phyloP scores from a whole-genome alignment of 768 basidiomycete genomes.

The Psilocybe sp. region DNA sequence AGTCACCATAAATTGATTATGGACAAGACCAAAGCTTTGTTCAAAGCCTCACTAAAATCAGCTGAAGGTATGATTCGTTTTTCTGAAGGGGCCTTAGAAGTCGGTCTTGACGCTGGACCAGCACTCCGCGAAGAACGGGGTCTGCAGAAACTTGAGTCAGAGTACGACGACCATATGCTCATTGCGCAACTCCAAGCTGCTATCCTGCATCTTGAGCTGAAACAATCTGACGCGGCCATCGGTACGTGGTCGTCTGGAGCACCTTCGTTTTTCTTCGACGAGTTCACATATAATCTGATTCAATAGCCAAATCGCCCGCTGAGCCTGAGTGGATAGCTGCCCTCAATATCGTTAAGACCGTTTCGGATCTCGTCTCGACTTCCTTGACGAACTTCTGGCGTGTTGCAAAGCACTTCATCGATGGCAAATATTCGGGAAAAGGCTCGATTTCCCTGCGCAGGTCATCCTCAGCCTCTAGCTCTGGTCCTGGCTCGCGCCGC shows the following conservation, averaged over 20 bases:
- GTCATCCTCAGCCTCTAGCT: conserved; percentile 10
- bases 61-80: conserved; percentile 46
- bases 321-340: conserved; percentile 79
- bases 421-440: conserved; percentile 86
- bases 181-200: conserved; percentile 41
- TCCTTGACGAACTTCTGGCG: conserved; percentile 90
- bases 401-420: conserved; percentile 84
- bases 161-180: conserved; percentile 21
- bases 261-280: not conserved
- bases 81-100: not conserved
- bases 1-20: conserved; percentile 84
- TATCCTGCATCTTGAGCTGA: conserved; percentile 54
- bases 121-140: conserved; percentile 29
- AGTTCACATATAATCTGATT: not conserved
- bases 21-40: conserved; percentile 64
- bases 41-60: conserved; percentile 44
- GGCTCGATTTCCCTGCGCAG: not conserved
- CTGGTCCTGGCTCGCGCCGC: conserved; percentile 54
- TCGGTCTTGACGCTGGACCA: not conserved
- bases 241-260: conserved; percentile 34
- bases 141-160: conserved; percentile 5
- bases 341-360: conserved; percentile 69
- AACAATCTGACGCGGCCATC: conserved; percentile 57
- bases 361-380: conserved; percentile 78
- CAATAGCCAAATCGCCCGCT: conserved; percentile 62